These are phyloP conservation scores for Talaromyces pinophilus DNA, from an alignment of 2,329 filamentous ascomycete species.

Conservation along the genomic window DNA sequence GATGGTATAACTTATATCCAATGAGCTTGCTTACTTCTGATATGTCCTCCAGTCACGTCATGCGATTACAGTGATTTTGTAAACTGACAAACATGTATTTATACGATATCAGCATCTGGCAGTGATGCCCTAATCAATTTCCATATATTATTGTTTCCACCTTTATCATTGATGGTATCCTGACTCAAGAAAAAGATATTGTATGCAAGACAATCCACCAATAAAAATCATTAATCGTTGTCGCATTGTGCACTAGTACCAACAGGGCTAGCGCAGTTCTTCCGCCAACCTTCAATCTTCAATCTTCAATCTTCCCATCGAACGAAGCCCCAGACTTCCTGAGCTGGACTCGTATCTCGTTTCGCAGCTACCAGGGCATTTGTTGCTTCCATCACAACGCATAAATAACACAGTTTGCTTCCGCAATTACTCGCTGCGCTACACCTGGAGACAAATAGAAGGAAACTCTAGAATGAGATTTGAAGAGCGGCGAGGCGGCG, in stretches of 20 bases:
- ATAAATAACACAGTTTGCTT: background rate
- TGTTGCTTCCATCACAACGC: background rate
- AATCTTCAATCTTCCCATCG: background rate
- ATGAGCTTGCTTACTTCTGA: background rate
- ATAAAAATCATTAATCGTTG: too few relatives aligned
- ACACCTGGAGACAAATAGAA: background rate
- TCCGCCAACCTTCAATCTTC: background rate
- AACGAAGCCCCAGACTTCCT: background rate
- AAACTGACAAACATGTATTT: background rate
- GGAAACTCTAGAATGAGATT: slow-evolving; percentile 30
- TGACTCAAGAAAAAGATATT: background rate
- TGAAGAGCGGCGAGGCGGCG: slow-evolving; percentile 46
- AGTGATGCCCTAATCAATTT: background rate
- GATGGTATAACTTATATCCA: background rate
- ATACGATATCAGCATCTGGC: background rate
- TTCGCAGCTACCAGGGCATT: background rate
- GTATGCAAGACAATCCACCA: background rate
- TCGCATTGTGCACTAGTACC: background rate
- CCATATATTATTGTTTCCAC: background rate
- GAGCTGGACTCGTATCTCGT: background rate
- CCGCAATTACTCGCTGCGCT: background rate
- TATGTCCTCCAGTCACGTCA: background rate
- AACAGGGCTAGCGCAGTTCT: background rate
- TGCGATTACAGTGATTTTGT: background rate
- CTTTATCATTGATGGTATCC: background rate